phyloP scores from a whole-genome alignment of 176 grass and related monocot genomes.

The Poa annua region DNA sequence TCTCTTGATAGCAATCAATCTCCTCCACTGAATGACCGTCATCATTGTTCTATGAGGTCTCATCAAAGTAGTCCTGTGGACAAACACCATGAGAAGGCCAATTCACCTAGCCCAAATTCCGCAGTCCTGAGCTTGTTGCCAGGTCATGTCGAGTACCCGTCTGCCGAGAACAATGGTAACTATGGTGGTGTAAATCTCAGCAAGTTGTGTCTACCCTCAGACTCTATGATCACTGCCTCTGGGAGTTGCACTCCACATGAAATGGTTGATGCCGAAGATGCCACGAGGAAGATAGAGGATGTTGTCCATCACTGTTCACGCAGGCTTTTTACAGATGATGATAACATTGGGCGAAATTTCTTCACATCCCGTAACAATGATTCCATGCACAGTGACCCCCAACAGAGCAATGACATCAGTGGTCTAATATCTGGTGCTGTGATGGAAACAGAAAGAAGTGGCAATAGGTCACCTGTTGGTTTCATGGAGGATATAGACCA shows the following conservation, averaged over 20 bases:
- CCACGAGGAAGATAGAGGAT: slow-evolving; percentile 50
- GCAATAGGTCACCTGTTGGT: slow-evolving; percentile 42
- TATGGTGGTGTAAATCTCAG: slow-evolving; percentile 25
- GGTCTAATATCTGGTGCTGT: slow-evolving; percentile 24
- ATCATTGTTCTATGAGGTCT: slow-evolving; percentile 40
- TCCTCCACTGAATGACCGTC: slow-evolving; percentile 42
- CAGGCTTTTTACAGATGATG: slow-evolving; percentile 52
- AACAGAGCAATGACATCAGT: slow-evolving; percentile 35
- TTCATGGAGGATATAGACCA: slow-evolving; percentile 53
- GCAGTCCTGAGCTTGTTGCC: slow-evolving; percentile 49
- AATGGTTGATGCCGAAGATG: slow-evolving; percentile 44
- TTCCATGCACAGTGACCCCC: slow-evolving; percentile 39
- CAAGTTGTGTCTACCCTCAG: slow-evolving; percentile 34
- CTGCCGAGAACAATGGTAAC: slow-evolving; percentile 30
- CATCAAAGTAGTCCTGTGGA: slow-evolving; percentile 29
- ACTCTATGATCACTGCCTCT: slow-evolving; percentile 29
- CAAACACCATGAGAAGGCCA: slow-evolving; percentile 37
- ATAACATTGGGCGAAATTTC: slow-evolving; percentile 43
- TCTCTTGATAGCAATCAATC: slow-evolving; percentile 58
- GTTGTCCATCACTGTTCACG: slow-evolving; percentile 46
- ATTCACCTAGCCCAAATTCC: slow-evolving; percentile 50
- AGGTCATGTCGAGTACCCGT: slow-evolving; percentile 40
- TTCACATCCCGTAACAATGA: slow-evolving; percentile 35
- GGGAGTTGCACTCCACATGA: slow-evolving; percentile 27
- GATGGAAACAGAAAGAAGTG: slow-evolving; percentile 51